phyloP scores from a whole-genome alignment of 2,329 filamentous ascomycete species.

The Xylaria digitata region DNA sequence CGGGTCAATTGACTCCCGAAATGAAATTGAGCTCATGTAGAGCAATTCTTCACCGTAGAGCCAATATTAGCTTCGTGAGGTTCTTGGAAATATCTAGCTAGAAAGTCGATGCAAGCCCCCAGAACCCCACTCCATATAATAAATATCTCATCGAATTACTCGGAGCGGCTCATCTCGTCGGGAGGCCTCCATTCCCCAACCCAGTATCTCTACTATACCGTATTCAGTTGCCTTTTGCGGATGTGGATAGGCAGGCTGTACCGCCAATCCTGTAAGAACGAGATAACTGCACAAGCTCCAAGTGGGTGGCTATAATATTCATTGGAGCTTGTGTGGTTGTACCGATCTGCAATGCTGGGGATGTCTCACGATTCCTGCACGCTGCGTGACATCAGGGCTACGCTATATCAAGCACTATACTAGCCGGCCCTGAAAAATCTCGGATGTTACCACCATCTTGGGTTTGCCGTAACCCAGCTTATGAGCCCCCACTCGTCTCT shows the following conservation, averaged over 20 bases:
- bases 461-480: neutral
- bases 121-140: neutral
- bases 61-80: neutral
- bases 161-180: neutral
- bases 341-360: neutral
- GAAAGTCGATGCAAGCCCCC: neutral
- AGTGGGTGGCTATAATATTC: conserved; percentile 10
- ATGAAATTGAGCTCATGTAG: neutral
- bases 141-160: neutral
- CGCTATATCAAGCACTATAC: neutral
- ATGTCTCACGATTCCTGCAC: conserved; percentile 1
- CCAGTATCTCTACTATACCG: too few species aligned
- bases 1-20: neutral
- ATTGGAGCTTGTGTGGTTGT: too few species aligned
- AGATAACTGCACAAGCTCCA: conserved; percentile 17
- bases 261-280: neutral
- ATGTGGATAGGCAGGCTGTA: neutral
- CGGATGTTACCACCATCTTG: conserved; percentile 1
- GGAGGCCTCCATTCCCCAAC: conserved; percentile 2
- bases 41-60: neutral
- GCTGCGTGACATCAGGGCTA: conserved; percentile 21
- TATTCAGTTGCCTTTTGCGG: too few species aligned
- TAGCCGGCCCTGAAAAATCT: conserved; percentile 7
- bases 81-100: neutral
- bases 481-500: conserved; percentile 2